Conservation (phyloP, 306 rosid species). For the Quercus suber region DNA sequence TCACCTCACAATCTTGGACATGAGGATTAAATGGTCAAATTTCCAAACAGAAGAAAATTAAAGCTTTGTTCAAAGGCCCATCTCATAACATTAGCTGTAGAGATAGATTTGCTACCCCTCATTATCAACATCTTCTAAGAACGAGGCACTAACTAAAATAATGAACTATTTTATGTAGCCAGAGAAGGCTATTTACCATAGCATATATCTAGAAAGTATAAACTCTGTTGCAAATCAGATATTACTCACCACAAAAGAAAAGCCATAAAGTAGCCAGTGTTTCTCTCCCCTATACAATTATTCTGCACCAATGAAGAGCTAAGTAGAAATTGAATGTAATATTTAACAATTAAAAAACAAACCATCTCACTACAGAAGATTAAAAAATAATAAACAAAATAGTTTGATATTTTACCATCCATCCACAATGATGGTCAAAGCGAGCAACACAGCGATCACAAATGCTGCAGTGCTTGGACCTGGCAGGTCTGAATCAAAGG, state of each 20-base stretch:
- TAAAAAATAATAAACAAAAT: neutral
- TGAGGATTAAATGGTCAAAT: neutral
- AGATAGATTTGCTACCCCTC: neutral
- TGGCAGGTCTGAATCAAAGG: slow-evolving; percentile 75
- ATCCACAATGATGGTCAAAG: slow-evolving; percentile 98
- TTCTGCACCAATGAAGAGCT: slow-evolving; percentile 55
- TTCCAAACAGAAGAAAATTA: neutral
- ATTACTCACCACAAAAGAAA: slow-evolving; percentile 92
- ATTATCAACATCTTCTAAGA: neutral
- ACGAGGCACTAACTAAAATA: neutral
- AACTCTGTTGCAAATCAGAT: slow-evolving; percentile 13
- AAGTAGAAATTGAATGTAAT: slow-evolving; percentile 19
- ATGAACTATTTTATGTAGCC: neutral
- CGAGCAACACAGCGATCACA: slow-evolving; percentile 90
- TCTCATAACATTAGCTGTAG: neutral
- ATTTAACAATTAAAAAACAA: neutral
- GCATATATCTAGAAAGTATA: neutral
- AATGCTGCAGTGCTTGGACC: slow-evolving; percentile 97
- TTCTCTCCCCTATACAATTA: slow-evolving; percentile 96
- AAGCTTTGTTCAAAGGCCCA: neutral
- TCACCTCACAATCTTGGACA: neutral
- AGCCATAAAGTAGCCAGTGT: slow-evolving; percentile 75
- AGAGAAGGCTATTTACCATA: slow-evolving; percentile 8
- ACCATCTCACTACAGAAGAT: slow-evolving; percentile 7
- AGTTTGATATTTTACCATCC: slow-evolving; percentile 66